These are phyloP conservation scores for Sideroxylon spinosum DNA, from an alignment of 179 eudicot species.

Conservation along the genomic window DNA sequence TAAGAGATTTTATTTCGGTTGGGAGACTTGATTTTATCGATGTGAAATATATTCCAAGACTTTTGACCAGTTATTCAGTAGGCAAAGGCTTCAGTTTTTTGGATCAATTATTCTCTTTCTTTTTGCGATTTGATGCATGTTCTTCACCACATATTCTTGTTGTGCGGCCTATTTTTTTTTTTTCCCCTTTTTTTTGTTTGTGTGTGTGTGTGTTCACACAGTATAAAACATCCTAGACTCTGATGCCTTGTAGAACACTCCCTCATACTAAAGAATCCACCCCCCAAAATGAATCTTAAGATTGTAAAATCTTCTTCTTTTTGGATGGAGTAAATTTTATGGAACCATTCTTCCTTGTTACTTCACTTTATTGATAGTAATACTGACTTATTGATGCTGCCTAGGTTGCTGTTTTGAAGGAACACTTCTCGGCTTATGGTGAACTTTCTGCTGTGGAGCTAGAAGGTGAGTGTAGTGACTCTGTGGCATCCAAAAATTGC, in stretches of 20 bases:
- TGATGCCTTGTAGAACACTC: not conserved
- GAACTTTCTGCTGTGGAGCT: slow-evolving; percentile 59
- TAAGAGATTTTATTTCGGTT: too few species aligned
- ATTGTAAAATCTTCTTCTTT: slow-evolving; percentile 1
- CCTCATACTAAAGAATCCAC: not conserved
- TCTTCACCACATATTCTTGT: not conserved
- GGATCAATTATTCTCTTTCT: too few species aligned
- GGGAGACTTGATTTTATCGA: too few species aligned
- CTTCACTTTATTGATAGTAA: not conserved
- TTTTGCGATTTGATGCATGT: too few species aligned
- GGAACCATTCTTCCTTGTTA: not conserved
- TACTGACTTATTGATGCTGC: slow-evolving; percentile 11
- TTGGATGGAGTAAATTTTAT: slow-evolving; percentile 6
- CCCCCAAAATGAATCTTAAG: not conserved
- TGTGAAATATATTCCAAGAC: too few species aligned
- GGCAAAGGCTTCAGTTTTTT: not conserved
- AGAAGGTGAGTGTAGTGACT: slow-evolving; percentile 42
- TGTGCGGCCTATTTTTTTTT: not conserved
- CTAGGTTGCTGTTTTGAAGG: slow-evolving; percentile 71
- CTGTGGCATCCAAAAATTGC: slow-evolving; percentile 36
- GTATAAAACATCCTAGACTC: not conserved
- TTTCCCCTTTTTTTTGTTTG: too few species aligned
- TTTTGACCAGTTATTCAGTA: not conserved
- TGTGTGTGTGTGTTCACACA: not conserved
- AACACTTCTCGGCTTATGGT: slow-evolving; percentile 66